phyloP scores from a whole-genome alignment of 2,329 filamentous ascomycete genomes.

The Tolypocladium ovalisporum region DNA sequence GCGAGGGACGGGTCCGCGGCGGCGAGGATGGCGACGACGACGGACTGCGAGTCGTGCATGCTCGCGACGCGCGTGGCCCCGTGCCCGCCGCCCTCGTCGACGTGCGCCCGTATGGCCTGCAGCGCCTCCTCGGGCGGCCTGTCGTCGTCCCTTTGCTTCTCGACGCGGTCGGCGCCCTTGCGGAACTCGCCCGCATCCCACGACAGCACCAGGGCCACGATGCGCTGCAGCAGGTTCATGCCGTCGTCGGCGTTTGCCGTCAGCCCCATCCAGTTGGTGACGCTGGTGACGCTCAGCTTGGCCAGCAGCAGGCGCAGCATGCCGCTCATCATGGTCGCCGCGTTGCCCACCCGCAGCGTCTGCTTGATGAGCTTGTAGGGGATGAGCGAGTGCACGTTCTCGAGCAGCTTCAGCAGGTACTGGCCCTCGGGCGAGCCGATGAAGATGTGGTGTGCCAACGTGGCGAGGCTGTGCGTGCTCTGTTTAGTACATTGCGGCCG shows the following conservation, averaged over 20 bases:
- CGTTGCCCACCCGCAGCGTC: constrained; percentile 66
- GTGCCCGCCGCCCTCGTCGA: constrained; percentile 43
- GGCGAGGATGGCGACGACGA: constrained; percentile 55
- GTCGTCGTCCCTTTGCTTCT: constrained; percentile 42
- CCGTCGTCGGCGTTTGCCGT: constrained; percentile 63
- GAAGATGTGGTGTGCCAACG: constrained; percentile 63
- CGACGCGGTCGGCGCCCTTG: constrained; percentile 52
- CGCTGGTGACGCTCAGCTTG: constrained; percentile 62
- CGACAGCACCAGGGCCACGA: constrained; percentile 60
- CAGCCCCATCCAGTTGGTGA: constrained; percentile 72
- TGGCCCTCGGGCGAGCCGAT: constrained; percentile 65
- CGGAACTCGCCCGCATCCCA: constrained; percentile 66
- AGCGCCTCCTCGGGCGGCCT: constrained; percentile 49
- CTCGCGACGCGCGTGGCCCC: constrained; percentile 49
- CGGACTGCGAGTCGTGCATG: constrained; percentile 39
- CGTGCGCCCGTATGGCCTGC: constrained; percentile 47
- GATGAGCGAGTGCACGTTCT: constrained; percentile 58
- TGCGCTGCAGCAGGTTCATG: constrained; percentile 70
- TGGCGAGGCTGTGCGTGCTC: constrained; percentile 46
- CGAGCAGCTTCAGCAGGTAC: constrained; percentile 59
- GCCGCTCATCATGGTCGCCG: constrained; percentile 69
- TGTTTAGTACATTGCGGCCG: background rate
- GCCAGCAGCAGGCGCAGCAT: constrained; percentile 63
- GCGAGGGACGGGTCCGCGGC: constrained; percentile 33
- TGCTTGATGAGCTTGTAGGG: constrained; percentile 64